Percentiles rank a stretch among this genome's conserved stretches.
These are phyloP conservation scores for Neonectria magnoliae DNA, from an alignment of 2,329 filamentous ascomycete species.

Conservation along the genomic window DNA sequence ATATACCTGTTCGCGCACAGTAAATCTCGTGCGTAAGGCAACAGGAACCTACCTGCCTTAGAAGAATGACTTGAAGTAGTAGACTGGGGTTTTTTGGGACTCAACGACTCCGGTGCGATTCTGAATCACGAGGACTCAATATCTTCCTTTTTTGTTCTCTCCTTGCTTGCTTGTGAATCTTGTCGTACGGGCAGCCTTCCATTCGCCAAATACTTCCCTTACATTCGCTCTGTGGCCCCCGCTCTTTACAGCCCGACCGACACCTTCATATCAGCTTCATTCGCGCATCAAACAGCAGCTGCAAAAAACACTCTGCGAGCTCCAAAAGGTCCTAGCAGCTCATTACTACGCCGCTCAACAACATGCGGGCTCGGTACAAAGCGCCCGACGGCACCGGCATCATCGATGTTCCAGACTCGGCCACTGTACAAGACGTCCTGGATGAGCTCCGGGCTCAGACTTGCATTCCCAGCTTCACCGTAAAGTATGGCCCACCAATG, in stretches of 20 bases:
- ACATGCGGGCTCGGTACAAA: slow-evolving; percentile 80
- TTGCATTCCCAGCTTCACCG: slow-evolving; percentile 71
- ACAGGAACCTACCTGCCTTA: no score
- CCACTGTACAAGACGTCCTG: slow-evolving; percentile 71
- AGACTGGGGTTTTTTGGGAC: neutral
- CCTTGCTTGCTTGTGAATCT: no score
- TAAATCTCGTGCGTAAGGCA: no score
- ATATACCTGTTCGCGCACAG: no score
- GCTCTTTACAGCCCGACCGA: slow-evolving; percentile 9
- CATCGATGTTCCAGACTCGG: slow-evolving; percentile 73
- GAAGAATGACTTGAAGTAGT: neutral
- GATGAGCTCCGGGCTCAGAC: slow-evolving; percentile 71
- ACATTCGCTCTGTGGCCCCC: neutral
- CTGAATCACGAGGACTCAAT: neutral
- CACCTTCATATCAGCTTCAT: neutral
- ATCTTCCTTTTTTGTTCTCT: neutral
- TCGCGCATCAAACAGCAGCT: neutral
- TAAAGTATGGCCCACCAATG: slow-evolving; percentile 85
- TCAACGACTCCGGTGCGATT: neutral
- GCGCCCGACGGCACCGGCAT: slow-evolving; percentile 78
- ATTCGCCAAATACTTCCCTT: no score
- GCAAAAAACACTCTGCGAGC: neutral
- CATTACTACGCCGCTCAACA: neutral
- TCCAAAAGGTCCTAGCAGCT: no score
- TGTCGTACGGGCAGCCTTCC: neutral